A percentile compares a stretch with the other conserved stretches of the same genome.
phyloP scores from a whole-genome alignment of 768 basidiomycete species.

The Plicaturopsis crispa region DNA sequence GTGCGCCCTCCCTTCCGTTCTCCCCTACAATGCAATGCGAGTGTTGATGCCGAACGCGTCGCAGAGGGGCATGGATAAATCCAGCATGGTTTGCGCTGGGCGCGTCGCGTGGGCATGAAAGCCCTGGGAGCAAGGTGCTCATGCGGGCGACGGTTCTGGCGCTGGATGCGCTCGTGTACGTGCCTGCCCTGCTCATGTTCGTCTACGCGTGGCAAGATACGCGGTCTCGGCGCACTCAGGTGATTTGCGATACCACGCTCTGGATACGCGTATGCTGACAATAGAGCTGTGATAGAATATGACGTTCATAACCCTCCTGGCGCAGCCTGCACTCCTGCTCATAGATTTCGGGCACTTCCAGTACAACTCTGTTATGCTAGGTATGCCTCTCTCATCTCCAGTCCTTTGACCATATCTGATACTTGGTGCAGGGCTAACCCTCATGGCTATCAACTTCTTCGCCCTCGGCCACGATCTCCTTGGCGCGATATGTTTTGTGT shows the following conservation, averaged over 20 bases:
- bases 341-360: conserved; percentile 95
- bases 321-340: conserved; percentile 79
- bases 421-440: conserved; percentile 47
- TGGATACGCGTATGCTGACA: not conserved
- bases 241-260: too few relatives aligned
- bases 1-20: conserved; percentile 33
- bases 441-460: conserved; percentile 66
- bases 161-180: conserved; percentile 65
- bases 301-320: conserved; percentile 62
- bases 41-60: conserved; percentile 16
- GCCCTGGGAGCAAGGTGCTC: conserved; percentile 55
- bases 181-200: conserved; percentile 68
- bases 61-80: conserved; percentile 42
- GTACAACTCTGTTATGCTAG: conserved; percentile 93
- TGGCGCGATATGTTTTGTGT: conserved; percentile 74
- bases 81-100: conserved; percentile 66
- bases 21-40: conserved; percentile 12
- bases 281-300: too few relatives aligned
- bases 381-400: conserved; percentile 26
- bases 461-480: conserved; percentile 59
- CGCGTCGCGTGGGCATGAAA: conserved; percentile 67
- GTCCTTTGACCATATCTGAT: not conserved
- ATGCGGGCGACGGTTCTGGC: conserved; percentile 75
- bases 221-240: conserved; percentile 75
- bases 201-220: conserved; percentile 55